Evolutionary conservation across 1,284 basidiomycete species (phyloP), one percentile per base, ranked within the genome.

Genomic region (Moesziomyces sp.): DNA sequence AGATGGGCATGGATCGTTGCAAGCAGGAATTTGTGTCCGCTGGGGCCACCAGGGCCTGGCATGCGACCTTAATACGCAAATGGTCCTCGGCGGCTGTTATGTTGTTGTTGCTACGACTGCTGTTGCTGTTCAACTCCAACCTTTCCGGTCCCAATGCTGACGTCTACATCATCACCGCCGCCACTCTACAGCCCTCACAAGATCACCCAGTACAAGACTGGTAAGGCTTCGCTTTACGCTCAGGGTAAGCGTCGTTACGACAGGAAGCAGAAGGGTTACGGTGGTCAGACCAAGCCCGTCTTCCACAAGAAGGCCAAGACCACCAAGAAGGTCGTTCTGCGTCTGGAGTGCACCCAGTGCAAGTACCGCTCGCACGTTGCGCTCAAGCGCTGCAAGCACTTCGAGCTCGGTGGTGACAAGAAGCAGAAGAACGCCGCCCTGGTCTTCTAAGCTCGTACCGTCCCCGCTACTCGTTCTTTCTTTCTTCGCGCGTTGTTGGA

Each of bases 191-290:
- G 79, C 53, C 81, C 82, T 26, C 81, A 83, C 81, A 84, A 83
- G 81, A 83, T 84, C 62, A 84, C 83, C 67, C 83, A 84, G 78
- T 84, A 84, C 81, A 84, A 84, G 82, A 81, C 80, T 50, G 83
- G 83, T 59, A 84, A 84, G 82, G 83, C 83, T 61, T 84, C 83
- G 47, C 72, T 83, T 43, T 82, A 75, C 58, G 95, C 94, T 70
- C 94, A 99, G 88, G 97, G 96, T 88, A 99, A 99, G 91, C 93
- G 96, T 85, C 94, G 97, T 89, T 99, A 99, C 88, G 96, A 97
- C 89, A 78, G 80, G 83, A 97, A 97, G 89, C 94, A 97, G 87
- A 92, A 91, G 84, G 96, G 96, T 88, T 99, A 98, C 88, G 96
- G 96, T 92, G 96, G 96, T 89, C 95, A 97, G 89, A 99, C 96